Base-by-base conservation (phyloP, 2,329 filamentous ascomycete species). In the Elsinoe perseae region DNA sequence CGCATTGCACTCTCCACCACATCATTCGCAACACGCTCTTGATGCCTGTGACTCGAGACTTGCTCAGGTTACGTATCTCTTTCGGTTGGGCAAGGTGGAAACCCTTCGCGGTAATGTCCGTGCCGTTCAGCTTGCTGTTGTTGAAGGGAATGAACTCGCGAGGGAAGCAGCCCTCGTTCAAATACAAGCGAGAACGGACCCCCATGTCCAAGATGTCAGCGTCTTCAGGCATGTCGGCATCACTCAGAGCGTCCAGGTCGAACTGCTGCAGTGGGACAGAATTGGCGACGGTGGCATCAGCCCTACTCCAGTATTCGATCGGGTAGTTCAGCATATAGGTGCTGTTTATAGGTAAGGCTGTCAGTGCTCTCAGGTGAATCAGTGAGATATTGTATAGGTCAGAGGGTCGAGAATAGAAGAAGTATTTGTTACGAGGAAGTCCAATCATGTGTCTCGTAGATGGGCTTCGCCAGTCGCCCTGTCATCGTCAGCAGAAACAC, bases 401-500 rank as follows among this genome's bases (percentile, higher is more conserved):
- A 9, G 44, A 54, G 4, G 61, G 60, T 3, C 28, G 42, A n/a
- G 36, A 38, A 57, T 60, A 63, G 44, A 62, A 58, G 42, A 60
- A 54, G 23, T 59, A 57, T 25, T 62, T 60, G 16, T 57, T 18
- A 8, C 25, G 10, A 10, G 30, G 20, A 2, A 63, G 43, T 12
- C 43, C 34, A 20, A 53, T 16, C 18, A 60, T 57, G 8, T 50
- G 32, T 9, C 44, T 44, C 2, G 58, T 59, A 8, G 28, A 25
- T 10, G 62, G 59, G 12, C 50, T 54, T 36, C 61, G 56, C 56
- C 58, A 62, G 50, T 64, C 56, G 4, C 60, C 53, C 50, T 57
- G 42, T 9, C 1, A 53, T 5, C 12, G 18, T 44, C 40, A 27
- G 23, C 25, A 27, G 16, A 12, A 3, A 38, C 32, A 55, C 23